Evolutionary conservation across 2,329 filamentous ascomycete genomes (phyloP).

Genomic region (Stagonosporopsis cucurbitacearum): DNA sequence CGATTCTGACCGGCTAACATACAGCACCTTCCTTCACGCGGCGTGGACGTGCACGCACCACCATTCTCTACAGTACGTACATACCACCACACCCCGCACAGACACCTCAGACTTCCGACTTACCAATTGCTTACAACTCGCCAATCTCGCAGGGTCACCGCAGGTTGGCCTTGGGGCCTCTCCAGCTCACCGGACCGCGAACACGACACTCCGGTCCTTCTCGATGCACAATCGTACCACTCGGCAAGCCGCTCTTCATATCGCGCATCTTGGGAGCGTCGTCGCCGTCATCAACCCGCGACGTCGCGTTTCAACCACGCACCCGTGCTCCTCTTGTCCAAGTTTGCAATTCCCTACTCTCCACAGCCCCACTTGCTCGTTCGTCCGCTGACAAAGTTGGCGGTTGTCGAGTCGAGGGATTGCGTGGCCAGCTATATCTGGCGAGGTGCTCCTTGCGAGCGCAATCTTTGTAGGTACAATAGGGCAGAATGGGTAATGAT

Average conservation of each 20-base stretch:
- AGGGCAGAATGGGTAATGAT: no score
- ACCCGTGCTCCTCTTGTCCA: neutral
- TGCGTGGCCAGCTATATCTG: neutral
- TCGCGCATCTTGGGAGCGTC: neutral
- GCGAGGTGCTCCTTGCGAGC: slow-evolving; percentile 3
- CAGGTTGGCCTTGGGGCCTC: neutral
- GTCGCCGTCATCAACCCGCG: neutral
- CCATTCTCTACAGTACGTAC: no score
- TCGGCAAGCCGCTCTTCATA: neutral
- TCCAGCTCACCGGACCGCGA: neutral
- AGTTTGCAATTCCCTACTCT: no score
- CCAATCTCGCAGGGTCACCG: neutral
- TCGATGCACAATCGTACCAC: neutral
- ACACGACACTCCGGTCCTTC: neutral
- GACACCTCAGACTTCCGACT: neutral
- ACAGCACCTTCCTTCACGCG: no score
- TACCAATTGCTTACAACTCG: neutral
- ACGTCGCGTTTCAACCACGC: slow-evolving; percentile 5
- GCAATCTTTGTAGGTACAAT: no score
- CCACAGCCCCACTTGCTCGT: neutral
- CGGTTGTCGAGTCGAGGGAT: neutral
- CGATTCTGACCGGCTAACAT: no score
- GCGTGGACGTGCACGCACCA: no score
- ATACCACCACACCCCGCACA: neutral
- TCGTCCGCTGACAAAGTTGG: neutral